Conservation (phyloP, 1,139 yeast species). For the Debaryomyces sp. region DNA sequence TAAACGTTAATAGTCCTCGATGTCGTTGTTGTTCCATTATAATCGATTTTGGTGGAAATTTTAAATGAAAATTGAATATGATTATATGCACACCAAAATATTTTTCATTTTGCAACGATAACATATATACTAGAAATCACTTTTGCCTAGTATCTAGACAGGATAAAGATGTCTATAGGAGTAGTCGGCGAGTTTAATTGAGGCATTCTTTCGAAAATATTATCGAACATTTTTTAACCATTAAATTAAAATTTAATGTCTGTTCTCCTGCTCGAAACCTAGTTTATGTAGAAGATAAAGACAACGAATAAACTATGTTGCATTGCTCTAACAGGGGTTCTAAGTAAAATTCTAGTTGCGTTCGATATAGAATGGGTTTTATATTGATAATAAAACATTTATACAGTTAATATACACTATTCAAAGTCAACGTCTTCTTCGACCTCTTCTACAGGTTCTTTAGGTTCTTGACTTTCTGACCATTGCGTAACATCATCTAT, state of each 20-base stretch:
- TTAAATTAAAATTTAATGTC: not conserved
- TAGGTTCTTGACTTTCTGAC: conserved; percentile 96
- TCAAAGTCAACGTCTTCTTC: conserved; percentile 31
- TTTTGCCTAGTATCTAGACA: not conserved
- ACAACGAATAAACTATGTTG: not conserved
- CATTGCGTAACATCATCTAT: conserved; percentile 98
- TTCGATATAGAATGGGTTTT: not conserved
- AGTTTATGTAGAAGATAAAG: not conserved
- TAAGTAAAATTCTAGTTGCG: not conserved
- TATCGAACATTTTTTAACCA: too few species aligned
- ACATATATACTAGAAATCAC: not conserved
- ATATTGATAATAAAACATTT: not conserved
- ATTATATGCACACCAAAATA: conserved; percentile 6
- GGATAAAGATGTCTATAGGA: not conserved
- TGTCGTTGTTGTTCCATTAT: not conserved
- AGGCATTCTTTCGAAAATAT: too few species aligned
- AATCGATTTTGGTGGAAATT: conserved; percentile 1
- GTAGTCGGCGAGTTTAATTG: not conserved
- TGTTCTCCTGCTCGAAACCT: not conserved
- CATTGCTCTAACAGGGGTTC: not conserved
- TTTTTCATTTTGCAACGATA: not conserved
- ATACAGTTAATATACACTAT: conserved; percentile 5
- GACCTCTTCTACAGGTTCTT: conserved; percentile 83
- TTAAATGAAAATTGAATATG: conserved; percentile 3
- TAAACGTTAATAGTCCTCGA: not conserved